Evolutionary conservation across 1,284 basidiomycete genomes (phyloP).

Genomic region (Ceratobasidium sp.): DNA sequence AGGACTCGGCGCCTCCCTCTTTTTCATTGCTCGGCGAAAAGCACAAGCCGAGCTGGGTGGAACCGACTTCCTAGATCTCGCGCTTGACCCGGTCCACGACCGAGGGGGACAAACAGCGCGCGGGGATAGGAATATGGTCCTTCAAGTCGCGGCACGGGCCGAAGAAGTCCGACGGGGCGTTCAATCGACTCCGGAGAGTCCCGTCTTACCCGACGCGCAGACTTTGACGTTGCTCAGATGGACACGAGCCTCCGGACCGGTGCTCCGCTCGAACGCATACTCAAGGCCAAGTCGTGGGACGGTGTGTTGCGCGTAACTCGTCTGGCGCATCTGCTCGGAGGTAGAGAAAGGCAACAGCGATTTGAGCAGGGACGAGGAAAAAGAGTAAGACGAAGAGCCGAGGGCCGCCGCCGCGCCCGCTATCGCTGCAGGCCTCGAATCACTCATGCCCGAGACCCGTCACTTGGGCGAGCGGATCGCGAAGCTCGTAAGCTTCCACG

Average conservation of each 20-base stretch:
- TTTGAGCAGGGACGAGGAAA: slow-evolving; percentile 26
- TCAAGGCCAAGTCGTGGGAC: slow-evolving; percentile 73
- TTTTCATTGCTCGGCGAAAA: slow-evolving; percentile 59
- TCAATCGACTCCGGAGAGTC: slow-evolving; percentile 21
- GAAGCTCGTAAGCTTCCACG: too few relatives aligned
- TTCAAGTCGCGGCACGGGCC: slow-evolving; percentile 77
- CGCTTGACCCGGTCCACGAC: slow-evolving; percentile 75
- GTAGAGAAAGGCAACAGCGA: not conserved
- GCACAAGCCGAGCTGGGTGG: slow-evolving; percentile 70
- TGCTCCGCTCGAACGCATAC: slow-evolving; percentile 70
- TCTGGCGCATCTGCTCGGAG: not conserved
- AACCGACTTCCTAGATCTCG: slow-evolving; percentile 83
- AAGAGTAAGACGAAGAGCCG: slow-evolving; percentile 35
- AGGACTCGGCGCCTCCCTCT: slow-evolving; percentile 58
- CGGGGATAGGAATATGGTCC: slow-evolving; percentile 70
- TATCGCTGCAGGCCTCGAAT: slow-evolving; percentile 73
- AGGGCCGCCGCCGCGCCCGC: slow-evolving; percentile 52
- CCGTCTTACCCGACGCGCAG: slow-evolving; percentile 39
- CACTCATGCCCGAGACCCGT: slow-evolving; percentile 53
- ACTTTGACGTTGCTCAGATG: slow-evolving; percentile 47
- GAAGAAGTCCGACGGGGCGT: slow-evolving; percentile 60
- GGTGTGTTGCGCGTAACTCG: slow-evolving; percentile 57
- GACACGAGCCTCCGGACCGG: slow-evolving; percentile 52
- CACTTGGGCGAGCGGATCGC: too few relatives aligned
- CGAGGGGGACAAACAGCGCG: slow-evolving; percentile 63